Evolutionary conservation across 805 yeast species (phyloP).

Genomic region (Dipodascopsis uninucleata): DNA sequence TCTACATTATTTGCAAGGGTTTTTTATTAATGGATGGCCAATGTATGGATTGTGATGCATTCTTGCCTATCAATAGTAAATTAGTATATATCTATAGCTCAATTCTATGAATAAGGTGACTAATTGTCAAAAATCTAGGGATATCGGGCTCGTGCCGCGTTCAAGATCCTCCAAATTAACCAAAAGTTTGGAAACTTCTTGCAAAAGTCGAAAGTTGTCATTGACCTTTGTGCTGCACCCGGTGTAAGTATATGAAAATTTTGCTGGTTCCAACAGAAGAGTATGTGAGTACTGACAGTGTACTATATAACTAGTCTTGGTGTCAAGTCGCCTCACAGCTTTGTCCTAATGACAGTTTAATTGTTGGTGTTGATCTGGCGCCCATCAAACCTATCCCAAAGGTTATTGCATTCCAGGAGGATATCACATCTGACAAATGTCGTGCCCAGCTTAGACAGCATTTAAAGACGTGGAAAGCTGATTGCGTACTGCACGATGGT

Average conservation of each 20-base stretch:
- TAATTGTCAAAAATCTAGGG: conserved; percentile 48
- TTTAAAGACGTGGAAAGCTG: conserved; percentile 98
- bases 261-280: not conserved
- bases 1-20: no score
- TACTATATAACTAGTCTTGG: conserved; percentile 72
- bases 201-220: conserved; percentile 91
- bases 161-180: conserved; percentile 89
- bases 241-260: conserved; percentile 44
- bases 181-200: conserved; percentile 94
- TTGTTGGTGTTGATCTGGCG: conserved; percentile 98
- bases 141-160: conserved; percentile 97
- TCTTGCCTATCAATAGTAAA: conserved; percentile 3
- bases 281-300: conserved; percentile 6
- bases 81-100: not conserved
- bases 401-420: conserved; percentile 90
- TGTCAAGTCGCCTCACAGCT: conserved; percentile 95
- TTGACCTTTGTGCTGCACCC: conserved; percentile 98
- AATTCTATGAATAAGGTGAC: not conserved
- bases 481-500: conserved; percentile 92
- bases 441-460: conserved; percentile 90
- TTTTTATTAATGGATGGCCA: no score
- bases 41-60: not conserved
- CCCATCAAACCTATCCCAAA: conserved; percentile 97
- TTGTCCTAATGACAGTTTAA: conserved; percentile 88
- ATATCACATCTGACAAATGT: conserved; percentile 97